phyloP scores from a whole-genome alignment of 257 asterid genomes.

The Capsicum baccatum region DNA sequence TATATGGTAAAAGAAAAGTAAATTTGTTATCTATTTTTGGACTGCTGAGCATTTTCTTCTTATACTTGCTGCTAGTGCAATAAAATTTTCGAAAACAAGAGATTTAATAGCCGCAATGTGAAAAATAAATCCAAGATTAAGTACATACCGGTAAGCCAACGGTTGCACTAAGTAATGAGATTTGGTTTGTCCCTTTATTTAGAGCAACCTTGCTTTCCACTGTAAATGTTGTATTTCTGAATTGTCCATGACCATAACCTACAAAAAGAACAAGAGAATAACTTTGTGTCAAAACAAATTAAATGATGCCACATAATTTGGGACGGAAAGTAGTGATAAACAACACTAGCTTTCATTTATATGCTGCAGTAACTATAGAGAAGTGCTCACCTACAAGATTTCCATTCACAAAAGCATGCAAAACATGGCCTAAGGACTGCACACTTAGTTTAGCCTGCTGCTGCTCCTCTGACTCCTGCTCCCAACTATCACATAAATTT shows the following conservation, averaged over 20 bases:
- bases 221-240: constrained; percentile 46
- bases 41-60: neutral
- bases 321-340: too few relatives aligned
- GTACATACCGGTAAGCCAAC: constrained; percentile 79
- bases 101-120: neutral
- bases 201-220: constrained; percentile 41
- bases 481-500: constrained; percentile 44
- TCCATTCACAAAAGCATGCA: constrained; percentile 70
- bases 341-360: too few relatives aligned
- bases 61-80: neutral
- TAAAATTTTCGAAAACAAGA: neutral
- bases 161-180: constrained; percentile 72
- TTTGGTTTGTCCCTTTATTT: constrained; percentile 53
- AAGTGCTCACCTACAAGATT: constrained; percentile 54
- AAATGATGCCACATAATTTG: too few relatives aligned
- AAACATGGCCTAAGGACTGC: constrained; percentile 67
- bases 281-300: too few relatives aligned
- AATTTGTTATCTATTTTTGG: neutral
- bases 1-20: neutral
- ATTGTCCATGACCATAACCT: constrained; percentile 75
- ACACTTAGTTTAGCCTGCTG: constrained; percentile 48
- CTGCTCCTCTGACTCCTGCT: constrained; percentile 40
- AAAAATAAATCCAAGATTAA: neutral
- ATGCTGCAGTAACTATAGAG: too few relatives aligned
- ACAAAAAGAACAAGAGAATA: neutral